phyloP scores from a whole-genome alignment of 345 rosid species.

The Hypericum perforatum region DNA sequence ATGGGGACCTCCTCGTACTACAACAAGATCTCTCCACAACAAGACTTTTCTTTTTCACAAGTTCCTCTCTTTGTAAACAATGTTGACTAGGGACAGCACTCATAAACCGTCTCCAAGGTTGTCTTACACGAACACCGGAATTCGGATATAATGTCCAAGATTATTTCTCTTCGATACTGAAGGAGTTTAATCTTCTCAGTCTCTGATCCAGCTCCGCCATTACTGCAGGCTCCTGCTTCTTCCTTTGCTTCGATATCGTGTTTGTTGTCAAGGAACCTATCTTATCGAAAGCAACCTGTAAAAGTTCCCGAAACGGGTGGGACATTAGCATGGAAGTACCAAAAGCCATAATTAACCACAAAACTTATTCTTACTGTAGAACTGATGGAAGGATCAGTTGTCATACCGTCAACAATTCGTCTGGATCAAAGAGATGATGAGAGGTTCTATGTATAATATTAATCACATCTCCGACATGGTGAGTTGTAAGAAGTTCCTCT shows the following conservation, averaged over 20 bases:
- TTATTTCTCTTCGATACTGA: constrained; percentile 41
- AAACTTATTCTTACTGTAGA: too few relatives aligned
- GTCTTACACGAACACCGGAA: neutral
- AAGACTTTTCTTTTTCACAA: too few relatives aligned
- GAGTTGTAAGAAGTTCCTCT: constrained; percentile 70
- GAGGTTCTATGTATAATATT: constrained; percentile 75
- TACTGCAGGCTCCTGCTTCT: constrained; percentile 95
- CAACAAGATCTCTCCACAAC: too few relatives aligned
- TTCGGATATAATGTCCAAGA: neutral
- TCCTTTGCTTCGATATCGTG: constrained; percentile 88
- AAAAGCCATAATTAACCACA: neutral
- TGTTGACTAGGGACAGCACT: too few relatives aligned
- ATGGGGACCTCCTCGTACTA: too few relatives aligned
- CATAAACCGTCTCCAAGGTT: constrained; percentile 7
- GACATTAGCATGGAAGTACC: too few relatives aligned
- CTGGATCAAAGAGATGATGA: constrained; percentile 94
- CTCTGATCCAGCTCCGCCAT: constrained; percentile 97
- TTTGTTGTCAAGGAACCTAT: constrained; percentile 88
- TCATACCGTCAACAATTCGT: constrained; percentile 78
- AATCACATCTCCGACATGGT: constrained; percentile 91
- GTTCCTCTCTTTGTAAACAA: too few relatives aligned
- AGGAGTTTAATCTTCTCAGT: constrained; percentile 69
- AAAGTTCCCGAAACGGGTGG: too few relatives aligned
- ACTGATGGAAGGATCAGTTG: neutral
- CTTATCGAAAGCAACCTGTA: constrained; percentile 90